phyloP scores from a whole-genome alignment of 2,329 filamentous ascomycete species.

The Diplocarpon rosae region DNA sequence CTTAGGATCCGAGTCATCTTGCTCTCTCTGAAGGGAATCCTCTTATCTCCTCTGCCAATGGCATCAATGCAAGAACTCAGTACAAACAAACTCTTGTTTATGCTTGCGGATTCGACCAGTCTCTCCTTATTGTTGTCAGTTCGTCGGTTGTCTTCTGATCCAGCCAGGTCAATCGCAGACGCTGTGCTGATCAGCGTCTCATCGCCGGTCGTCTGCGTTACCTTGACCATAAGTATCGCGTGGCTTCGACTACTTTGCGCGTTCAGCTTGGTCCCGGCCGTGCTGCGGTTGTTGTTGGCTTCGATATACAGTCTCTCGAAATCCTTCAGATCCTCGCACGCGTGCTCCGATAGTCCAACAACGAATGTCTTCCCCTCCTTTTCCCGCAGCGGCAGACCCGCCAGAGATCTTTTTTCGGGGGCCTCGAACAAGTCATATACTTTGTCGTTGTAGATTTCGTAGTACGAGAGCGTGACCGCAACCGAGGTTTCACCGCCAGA shows the following conservation, averaged over 20 bases:
- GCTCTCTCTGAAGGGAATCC: slow-evolving; percentile 55
- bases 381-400: slow-evolving; percentile 73
- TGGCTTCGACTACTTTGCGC: slow-evolving; percentile 84
- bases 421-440: slow-evolving; percentile 85
- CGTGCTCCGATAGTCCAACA: slow-evolving; percentile 71
- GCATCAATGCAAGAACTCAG: slow-evolving; percentile 92
- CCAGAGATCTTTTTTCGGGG: slow-evolving; percentile 65
- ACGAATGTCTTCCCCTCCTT: slow-evolving; percentile 81
- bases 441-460: slow-evolving; percentile 96
- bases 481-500: slow-evolving; percentile 58
- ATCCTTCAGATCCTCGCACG: slow-evolving; percentile 76
- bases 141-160: slow-evolving; percentile 87
- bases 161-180: slow-evolving; percentile 88
- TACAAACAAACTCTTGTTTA: slow-evolving; percentile 95
- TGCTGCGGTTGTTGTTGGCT: slow-evolving; percentile 82
- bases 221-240: slow-evolving; percentile 81
- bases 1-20: slow-evolving; percentile 96
- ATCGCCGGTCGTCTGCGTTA: slow-evolving; percentile 63
- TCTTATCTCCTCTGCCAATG: slow-evolving; percentile 61
- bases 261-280: slow-evolving; percentile 84
- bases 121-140: slow-evolving; percentile 91
- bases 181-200: slow-evolving; percentile 67
- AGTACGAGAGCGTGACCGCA: slow-evolving; percentile 73
- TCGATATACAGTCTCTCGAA: slow-evolving; percentile 87
- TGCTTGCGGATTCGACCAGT: slow-evolving; percentile 87